Conservation (phyloP, 345 rosid species). For the Ceriops decandra region DNA sequence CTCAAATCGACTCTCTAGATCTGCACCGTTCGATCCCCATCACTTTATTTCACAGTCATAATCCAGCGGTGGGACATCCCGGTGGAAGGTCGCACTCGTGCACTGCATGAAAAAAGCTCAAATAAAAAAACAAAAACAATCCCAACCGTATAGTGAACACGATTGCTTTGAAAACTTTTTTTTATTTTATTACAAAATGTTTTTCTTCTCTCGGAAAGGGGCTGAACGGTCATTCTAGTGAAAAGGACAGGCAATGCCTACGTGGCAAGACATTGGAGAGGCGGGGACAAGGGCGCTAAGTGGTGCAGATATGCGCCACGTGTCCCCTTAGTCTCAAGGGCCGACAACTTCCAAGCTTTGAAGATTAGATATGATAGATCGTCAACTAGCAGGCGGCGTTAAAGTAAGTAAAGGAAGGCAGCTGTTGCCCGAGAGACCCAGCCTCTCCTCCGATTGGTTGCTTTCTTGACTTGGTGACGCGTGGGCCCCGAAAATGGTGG, state of each 20-base stretch:
- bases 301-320: constrained; percentile 21
- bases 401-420: constrained; percentile 34
- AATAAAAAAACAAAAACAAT: background rate
- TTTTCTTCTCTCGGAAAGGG: background rate
- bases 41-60: background rate
- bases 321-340: constrained; percentile 17
- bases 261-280: constrained; percentile 15
- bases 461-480: constrained; percentile 46
- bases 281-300: constrained; percentile 13
- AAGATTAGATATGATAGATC: constrained; percentile 28
- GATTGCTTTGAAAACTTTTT: background rate
- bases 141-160: background rate
- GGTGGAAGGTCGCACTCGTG: constrained; percentile 5
- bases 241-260: constrained; percentile 10
- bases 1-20: background rate
- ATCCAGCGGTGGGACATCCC: background rate
- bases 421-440: constrained; percentile 27
- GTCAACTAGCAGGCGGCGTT: constrained; percentile 13
- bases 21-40: background rate
- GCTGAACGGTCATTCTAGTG: background rate
- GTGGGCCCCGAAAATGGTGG: constrained; percentile 40
- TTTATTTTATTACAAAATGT: background rate
- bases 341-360: constrained; percentile 41
- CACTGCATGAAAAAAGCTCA: background rate
- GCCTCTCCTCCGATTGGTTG: constrained; percentile 42